These are phyloP conservation scores for Dryas alaskensis DNA, from an alignment of 306 rosid genomes.

Conservation along the genomic window DNA sequence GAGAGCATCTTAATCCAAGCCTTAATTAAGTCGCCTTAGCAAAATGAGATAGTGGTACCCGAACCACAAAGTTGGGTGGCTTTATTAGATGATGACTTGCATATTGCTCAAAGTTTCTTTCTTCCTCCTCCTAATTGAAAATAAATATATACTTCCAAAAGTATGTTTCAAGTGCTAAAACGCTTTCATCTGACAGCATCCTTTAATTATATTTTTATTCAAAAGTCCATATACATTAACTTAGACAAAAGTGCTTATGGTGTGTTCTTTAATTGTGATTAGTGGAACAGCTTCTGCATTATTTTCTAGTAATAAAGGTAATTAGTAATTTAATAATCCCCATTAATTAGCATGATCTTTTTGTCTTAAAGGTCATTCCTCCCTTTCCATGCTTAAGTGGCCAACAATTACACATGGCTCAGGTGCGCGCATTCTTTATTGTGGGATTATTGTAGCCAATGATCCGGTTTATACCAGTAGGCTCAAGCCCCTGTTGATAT, in stretches of 20 bases:
- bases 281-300: slow-evolving; percentile 20
- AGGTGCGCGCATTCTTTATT: not conserved
- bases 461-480: slow-evolving; percentile 3
- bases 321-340: slow-evolving; percentile 4
- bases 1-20: not conserved
- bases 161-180: not conserved
- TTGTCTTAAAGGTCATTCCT: slow-evolving; percentile 9
- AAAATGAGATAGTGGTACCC: not conserved
- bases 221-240: not conserved
- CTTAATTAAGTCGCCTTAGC: not conserved
- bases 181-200: not conserved
- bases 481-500: not conserved
- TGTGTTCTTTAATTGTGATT: slow-evolving; percentile 4
- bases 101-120: not conserved
- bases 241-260: slow-evolving; percentile 2
- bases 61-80: not conserved
- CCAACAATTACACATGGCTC: slow-evolving; percentile 28
- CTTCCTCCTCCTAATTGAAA: not conserved
- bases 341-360: not conserved
- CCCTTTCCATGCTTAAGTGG: slow-evolving; percentile 20
- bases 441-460: not conserved
- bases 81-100: not conserved
- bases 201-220: not conserved
- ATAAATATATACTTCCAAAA: not conserved
- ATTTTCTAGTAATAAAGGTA: slow-evolving; percentile 10